Evolutionary conservation across 2,329 filamentous ascomycete genomes (phyloP).

Genomic region (Calonectria leucothoes): DNA sequence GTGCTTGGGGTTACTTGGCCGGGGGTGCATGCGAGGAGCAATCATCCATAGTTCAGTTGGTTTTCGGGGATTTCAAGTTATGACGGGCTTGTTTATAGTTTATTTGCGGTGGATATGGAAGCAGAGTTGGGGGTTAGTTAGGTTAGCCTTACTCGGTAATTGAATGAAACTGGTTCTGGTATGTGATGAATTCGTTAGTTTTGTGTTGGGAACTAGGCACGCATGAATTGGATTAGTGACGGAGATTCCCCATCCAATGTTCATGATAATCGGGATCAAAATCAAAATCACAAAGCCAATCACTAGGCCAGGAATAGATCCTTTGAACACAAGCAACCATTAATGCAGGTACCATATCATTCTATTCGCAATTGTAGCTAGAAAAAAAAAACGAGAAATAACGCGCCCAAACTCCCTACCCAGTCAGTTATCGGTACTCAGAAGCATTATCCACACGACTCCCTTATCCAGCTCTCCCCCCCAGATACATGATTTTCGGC

Average conservation of each 20-base stretch:
- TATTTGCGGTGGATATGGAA: conserved; percentile 13
- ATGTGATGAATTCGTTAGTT: background rate
- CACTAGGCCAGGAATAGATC: background rate
- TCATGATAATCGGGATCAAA: background rate
- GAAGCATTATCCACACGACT: conserved; percentile 24
- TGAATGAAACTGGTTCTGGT: conserved; percentile 14
- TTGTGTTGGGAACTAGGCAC: background rate
- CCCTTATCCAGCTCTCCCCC: conserved; percentile 26
- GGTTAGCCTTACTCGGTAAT: conserved; percentile 14
- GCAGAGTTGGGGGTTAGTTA: conserved; percentile 7
- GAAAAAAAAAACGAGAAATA: conserved; percentile 13
- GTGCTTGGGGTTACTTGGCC: background rate
- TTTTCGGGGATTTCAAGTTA: conserved; percentile 1
- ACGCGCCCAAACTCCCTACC: conserved; percentile 40
- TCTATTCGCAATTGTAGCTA: conserved; percentile 36
- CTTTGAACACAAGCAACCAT: background rate
- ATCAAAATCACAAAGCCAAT: background rate
- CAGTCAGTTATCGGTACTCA: conserved; percentile 35
- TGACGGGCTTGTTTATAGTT: background rate
- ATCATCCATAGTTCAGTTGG: background rate
- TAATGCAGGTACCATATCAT: conserved; percentile 26
- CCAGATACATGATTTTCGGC: conserved; percentile 9
- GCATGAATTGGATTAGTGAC: too few relatives aligned
- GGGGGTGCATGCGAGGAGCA: background rate
- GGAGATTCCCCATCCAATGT: background rate